Conservation (phyloP, 495 filamentous ascomycete genomes). For the Pseudomonodictys pantanalensis region DNA sequence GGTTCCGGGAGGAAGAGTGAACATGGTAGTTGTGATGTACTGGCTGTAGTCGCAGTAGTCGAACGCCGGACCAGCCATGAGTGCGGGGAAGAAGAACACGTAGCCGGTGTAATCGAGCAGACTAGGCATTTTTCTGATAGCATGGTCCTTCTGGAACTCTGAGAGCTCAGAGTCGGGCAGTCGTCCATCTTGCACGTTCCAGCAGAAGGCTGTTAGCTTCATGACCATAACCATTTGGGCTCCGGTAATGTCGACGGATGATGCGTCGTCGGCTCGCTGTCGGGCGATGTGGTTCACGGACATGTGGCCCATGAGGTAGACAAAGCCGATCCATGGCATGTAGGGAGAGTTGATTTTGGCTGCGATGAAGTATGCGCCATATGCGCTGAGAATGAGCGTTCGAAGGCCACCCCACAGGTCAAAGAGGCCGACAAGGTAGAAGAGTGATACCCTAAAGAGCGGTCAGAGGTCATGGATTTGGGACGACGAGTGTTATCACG, state of each 20-base stretch:
- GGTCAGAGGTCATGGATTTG: neutral
- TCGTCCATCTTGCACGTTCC: constrained; percentile 91
- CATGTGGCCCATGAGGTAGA: constrained; percentile 95
- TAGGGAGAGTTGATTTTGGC: constrained; percentile 81
- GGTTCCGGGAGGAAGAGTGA: constrained; percentile 73
- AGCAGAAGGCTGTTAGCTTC: constrained; percentile 97
- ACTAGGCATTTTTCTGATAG: constrained; percentile 66
- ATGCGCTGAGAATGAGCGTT: constrained; percentile 74
- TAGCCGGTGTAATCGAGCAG: constrained; percentile 82
- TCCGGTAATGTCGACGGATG: constrained; percentile 74
- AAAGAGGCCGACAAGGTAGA: constrained; percentile 93
- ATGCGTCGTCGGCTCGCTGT: constrained; percentile 63
- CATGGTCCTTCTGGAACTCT: constrained; percentile 80
- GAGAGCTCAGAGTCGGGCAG: constrained; percentile 74
- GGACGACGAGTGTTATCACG: constrained; percentile 20
- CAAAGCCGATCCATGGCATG: constrained; percentile 97
- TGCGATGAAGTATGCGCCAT: constrained; percentile 78
- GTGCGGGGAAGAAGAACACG: constrained; percentile 88
- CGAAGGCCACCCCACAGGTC: constrained; percentile 84
- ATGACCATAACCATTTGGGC: constrained; percentile 98
- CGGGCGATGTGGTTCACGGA: constrained; percentile 82
- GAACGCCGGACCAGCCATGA: constrained; percentile 85
- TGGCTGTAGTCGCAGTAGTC: constrained; percentile 88
- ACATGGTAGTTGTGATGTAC: constrained; percentile 94
- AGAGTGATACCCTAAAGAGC: constrained; percentile 61